Conservation (phyloP, 495 filamentous ascomycete species). For the Darksidea phi region DNA sequence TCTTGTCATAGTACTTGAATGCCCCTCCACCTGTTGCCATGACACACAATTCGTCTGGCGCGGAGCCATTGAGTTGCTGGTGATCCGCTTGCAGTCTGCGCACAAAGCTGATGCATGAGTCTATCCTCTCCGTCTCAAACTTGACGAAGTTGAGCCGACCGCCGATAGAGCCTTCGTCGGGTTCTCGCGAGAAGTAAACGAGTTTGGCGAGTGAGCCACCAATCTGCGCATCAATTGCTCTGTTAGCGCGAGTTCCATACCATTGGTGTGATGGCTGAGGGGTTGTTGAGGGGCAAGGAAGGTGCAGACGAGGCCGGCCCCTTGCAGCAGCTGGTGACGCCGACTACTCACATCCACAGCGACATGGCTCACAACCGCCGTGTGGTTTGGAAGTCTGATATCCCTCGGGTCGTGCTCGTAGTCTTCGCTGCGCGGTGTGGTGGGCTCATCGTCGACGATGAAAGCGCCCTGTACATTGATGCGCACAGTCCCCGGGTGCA, state of each 20-base stretch:
- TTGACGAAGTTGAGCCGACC: conserved; percentile 91
- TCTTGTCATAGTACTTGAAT: conserved; percentile 91
- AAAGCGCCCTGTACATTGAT: conserved; percentile 97
- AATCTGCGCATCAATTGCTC: conserved; percentile 61
- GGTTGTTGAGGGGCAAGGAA: conserved; percentile 1
- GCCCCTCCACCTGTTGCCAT: conserved; percentile 95
- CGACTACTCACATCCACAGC: conserved; percentile 78
- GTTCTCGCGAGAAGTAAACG: conserved; percentile 93
- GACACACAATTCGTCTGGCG: conserved; percentile 68
- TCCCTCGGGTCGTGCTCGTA: conserved; percentile 67
- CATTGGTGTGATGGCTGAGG: conserved; percentile 36
- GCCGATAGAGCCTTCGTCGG: conserved; percentile 52
- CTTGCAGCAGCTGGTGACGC: conserved; percentile 6
- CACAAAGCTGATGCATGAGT: conserved; percentile 89
- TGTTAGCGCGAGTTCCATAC: conserved; percentile 5
- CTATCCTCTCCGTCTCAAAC: conserved; percentile 92
- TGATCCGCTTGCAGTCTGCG: conserved; percentile 76
- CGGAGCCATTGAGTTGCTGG: conserved; percentile 65
- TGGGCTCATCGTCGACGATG: conserved; percentile 66
- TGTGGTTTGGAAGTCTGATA: conserved; percentile 94
- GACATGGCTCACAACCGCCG: conserved; percentile 88
- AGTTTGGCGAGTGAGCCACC: conserved; percentile 93
- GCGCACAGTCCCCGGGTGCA: conserved; percentile 77
- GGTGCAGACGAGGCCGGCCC: too few species aligned
- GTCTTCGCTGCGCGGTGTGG: conserved; percentile 53